A percentile compares a stretch with the other conserved stretches of the same genome.
phyloP scores from a whole-genome alignment of 2,329 filamentous ascomycete species.

The Fusarium dlaminii region DNA sequence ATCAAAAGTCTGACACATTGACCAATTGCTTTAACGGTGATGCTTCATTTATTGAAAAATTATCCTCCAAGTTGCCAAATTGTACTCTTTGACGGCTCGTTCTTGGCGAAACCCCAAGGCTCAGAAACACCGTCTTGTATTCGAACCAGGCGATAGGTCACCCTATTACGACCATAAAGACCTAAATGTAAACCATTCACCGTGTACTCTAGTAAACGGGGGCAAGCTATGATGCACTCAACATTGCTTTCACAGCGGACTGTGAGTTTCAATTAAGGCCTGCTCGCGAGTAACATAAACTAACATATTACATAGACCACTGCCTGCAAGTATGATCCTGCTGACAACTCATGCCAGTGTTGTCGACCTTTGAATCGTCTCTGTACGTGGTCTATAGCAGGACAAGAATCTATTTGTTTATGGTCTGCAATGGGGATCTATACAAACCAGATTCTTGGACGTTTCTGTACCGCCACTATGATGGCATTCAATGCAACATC shows the following conservation, averaged over 20 bases:
- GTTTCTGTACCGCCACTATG: neutral
- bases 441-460: neutral
- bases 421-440: neutral
- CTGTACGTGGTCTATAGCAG: neutral
- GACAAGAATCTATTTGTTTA: neutral
- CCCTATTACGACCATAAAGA: neutral
- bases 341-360: neutral
- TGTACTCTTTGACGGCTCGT: neutral
- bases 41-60: neutral
- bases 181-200: neutral
- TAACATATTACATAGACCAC: neutral
- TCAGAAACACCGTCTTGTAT: neutral
- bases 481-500: neutral
- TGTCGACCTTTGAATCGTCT: neutral
- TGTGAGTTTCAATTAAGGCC: neutral
- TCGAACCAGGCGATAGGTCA: fast-evolving
- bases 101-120: neutral
- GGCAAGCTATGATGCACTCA: neutral
- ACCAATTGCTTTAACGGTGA: fast-evolving
- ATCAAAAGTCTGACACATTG: neutral
- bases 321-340: neutral
- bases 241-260: neutral
- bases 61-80: neutral
- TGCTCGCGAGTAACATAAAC: neutral
- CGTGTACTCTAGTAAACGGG: neutral